phyloP scores from a whole-genome alignment of 2,329 filamentous ascomycete species.

The Trichoderma pleuroti region DNA sequence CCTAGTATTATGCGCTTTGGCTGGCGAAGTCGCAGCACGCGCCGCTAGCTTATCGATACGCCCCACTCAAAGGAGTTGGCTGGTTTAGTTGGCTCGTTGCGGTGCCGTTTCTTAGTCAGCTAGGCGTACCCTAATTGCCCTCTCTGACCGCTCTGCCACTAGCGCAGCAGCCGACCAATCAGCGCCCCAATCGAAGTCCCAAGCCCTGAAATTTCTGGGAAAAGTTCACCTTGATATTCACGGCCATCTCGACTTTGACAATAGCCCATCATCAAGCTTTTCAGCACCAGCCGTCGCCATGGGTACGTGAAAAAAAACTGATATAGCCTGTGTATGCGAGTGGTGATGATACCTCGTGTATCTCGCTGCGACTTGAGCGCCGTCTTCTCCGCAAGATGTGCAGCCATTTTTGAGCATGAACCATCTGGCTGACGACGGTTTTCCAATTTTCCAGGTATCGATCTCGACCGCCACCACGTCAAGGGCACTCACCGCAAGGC shows the following conservation, averaged over 20 bases:
- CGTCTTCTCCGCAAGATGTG: constrained; percentile 25
- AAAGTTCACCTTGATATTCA: constrained; percentile 21
- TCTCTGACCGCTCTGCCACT: constrained; percentile 37
- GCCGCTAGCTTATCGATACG: neutral
- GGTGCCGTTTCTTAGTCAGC: neutral
- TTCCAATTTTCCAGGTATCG: constrained; percentile 57
- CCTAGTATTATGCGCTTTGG: neutral
- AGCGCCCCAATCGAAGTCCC: constrained; percentile 19
- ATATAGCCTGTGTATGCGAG: constrained; percentile 49
- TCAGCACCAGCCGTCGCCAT: constrained; percentile 51
- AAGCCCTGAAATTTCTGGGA: constrained; percentile 31
- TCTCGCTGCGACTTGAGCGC: constrained; percentile 21
- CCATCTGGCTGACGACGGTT: constrained; percentile 59
- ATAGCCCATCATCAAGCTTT: constrained; percentile 40
- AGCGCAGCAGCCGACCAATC: constrained; percentile 17
- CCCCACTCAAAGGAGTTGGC: neutral
- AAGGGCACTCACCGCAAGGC: constrained; percentile 80
- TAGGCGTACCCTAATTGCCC: constrained; percentile 44
- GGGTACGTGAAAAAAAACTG: constrained; percentile 52
- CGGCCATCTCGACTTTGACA: constrained; percentile 34
- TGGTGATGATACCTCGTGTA: constrained; percentile 35
- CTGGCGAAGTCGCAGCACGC: neutral
- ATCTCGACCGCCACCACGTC: constrained; percentile 68
- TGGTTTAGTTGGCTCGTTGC: neutral
- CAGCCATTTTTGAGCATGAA: constrained; percentile 57